A percentile compares a stretch with the other conserved stretches of the same genome.
phyloP scores from a whole-genome alignment of 106 monocot genomes.

The Hemerocallis citrina region DNA sequence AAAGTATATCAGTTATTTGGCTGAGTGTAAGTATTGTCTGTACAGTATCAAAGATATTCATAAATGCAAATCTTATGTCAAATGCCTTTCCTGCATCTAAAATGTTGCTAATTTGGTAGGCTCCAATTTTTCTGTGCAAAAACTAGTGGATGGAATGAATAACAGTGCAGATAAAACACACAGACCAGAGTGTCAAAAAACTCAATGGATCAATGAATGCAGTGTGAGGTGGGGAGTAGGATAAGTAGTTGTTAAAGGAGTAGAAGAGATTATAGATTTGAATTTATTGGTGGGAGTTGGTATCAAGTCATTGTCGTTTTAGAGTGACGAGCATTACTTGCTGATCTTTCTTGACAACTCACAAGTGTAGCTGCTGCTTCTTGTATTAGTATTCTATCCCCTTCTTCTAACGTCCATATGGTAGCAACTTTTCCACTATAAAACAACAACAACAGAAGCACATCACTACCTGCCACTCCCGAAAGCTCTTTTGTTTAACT shows the following conservation, averaged over 20 bases:
- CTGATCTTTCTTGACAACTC: background rate
- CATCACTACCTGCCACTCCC: background rate
- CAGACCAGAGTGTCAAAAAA: background rate
- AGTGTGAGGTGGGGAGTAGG: conserved; percentile 4
- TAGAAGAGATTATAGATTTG: no score
- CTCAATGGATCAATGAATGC: background rate
- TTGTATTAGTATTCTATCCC: no score
- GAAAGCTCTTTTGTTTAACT: background rate
- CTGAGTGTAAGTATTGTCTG: background rate
- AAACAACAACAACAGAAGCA: background rate
- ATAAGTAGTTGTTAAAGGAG: conserved; percentile 9
- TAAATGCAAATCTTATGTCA: background rate
- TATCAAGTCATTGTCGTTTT: conserved; percentile 5
- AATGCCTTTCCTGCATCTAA: background rate
- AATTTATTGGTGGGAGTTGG: background rate
- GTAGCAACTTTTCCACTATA: conserved; percentile 3
- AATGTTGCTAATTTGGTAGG: background rate
- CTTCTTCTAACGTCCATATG: background rate
- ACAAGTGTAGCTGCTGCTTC: no score
- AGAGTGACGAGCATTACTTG: background rate
- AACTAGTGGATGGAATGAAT: background rate
- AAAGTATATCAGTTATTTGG: background rate
- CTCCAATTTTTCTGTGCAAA: background rate
- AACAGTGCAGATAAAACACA: background rate
- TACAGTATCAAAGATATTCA: background rate